Base-by-base conservation (phyloP, 208 protist genomes). In the Pavlovales sp. region DNA sequence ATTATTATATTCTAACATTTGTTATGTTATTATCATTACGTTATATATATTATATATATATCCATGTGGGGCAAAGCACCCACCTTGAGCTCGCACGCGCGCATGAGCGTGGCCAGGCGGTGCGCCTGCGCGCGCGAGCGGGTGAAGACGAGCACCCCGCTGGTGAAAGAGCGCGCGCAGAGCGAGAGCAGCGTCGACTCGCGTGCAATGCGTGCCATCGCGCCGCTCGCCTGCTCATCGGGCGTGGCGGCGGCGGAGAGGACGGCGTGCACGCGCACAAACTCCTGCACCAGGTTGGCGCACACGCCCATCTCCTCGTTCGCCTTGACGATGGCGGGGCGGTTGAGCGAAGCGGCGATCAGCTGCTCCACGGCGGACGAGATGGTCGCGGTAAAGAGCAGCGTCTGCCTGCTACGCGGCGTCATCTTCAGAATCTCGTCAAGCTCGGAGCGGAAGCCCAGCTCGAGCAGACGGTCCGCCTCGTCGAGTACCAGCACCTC, bases 361-460 rank as follows among this genome's bases (percentile, higher is more conserved):
- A 95, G 81, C 38, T 71, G n/a, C 57, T 90, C 92, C 18, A 95
- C 94, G 71, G 95, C 93, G 36, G 94, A 91, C 8, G 93, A 95
- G 90, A 96, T 94, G 22, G 95, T 96, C 0, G 95, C 95, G 20
- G 93, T 95, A 86, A 96, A 96, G 42, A 95, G 90, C 66, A 95
- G 88, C 0, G 95, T 95, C 79, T 96, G 94, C 26, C 94, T 75
- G 26, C 79, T 41, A 0, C 41, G 20, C 22, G 94, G 93, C 86
- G 93, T 95, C 39, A 80, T 84, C 36, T 86, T 83, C 4, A 96
- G 85, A 47, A 96, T 89, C 86, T 96, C 90, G n/a, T 95, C 81
- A 0, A 96, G 39, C 90, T 96, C 93, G 42, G 93, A 92, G 37
- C 82, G 90, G 92, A 95, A 95, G 75, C 93, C 93, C 78, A 95